A percentile compares a stretch with the other conserved stretches of the same genome.
Evolutionary conservation across 495 filamentous ascomycete genomes (phyloP).

Genomic region (Annulohypoxylon maeteangense): DNA sequence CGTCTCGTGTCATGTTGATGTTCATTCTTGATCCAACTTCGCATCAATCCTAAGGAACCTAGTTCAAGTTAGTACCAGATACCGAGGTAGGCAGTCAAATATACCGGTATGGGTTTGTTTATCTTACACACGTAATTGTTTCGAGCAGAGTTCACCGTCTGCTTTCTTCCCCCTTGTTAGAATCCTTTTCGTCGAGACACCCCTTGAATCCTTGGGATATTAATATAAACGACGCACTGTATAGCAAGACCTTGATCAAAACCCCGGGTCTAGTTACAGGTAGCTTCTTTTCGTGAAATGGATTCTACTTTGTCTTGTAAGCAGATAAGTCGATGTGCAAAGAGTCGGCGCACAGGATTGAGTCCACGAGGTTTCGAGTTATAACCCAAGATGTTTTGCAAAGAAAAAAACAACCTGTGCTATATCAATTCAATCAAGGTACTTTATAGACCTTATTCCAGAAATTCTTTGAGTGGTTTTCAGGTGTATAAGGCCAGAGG

Average conservation of each 20-base stretch:
- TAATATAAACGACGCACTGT: not conserved
- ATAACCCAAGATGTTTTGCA: too few species aligned
- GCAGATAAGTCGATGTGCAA: too few species aligned
- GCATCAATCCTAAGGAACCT: not conserved
- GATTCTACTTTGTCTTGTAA: not conserved
- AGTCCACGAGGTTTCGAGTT: too few species aligned
- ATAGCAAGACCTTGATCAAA: not conserved
- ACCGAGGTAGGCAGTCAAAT: not conserved
- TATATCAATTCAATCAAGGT: too few species aligned
- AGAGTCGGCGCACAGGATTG: too few species aligned
- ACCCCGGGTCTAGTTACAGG: not conserved
- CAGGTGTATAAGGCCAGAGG: too few species aligned
- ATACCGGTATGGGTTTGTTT: not conserved
- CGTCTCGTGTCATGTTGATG: too few species aligned
- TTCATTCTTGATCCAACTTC: not conserved
- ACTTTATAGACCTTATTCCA: too few species aligned
- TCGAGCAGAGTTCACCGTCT: not conserved
- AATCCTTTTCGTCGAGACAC: not conserved
- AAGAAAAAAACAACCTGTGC: too few species aligned
- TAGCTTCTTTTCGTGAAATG: not conserved
- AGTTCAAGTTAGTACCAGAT: not conserved
- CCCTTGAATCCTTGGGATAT: not conserved
- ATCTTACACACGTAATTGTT: not conserved
- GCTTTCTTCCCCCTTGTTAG: not conserved
- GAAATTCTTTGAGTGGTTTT: too few species aligned